Evolutionary conservation across 768 basidiomycete species (phyloP), one percentile per base, ranked within the genome.

Genomic region (Boletus rubropictus): DNA sequence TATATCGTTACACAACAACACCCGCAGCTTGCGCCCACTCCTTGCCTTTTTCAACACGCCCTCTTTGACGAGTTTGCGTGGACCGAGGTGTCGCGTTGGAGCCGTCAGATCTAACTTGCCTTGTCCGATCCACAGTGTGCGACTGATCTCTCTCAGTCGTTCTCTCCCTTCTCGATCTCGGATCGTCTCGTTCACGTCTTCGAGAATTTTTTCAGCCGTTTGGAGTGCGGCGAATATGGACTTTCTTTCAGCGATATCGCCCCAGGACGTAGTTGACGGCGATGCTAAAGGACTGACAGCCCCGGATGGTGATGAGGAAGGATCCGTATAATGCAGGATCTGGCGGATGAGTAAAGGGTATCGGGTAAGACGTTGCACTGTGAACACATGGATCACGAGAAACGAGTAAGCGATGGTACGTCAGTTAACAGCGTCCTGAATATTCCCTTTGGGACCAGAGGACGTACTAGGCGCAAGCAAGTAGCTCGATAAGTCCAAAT

Each of bases 361-460:
- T 47, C 91, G 77, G 0, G 95, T 96, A 46, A 97, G 83, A 8
- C 95, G 83, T 80, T 96, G 92, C 92, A 94, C 89, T 92, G 50
- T 24, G 40, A 39, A 50, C 17, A 34, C 14, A 28, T 2, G 7
- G 12, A 32, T 12, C 9, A 29, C 8, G 8, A 25, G 25, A 15
- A 11, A n/a, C 20, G 33, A 17, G 27, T 34, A 28, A 33, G 14
- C n/a, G 24, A 6, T 7, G 14, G 22, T 2, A 28, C 18, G 22
- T 44, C 28, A 36, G 28, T 8, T 17, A 18, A 31, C 14, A 5
- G 27, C 24, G 15, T 29, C 14, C 11, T 7, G 28, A 5, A 7
- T 4, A 4, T 22, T 6, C 12, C 17, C 10, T 27, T 15, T 5
- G 8, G 32, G 5, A 1, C 21, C 2, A 17, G 7, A 1, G 21